A percentile compares a stretch with the other conserved stretches of the same genome.
These are phyloP conservation scores for Dryas integrifolia DNA, from an alignment of 331 rosid species.

Conservation along the genomic window DNA sequence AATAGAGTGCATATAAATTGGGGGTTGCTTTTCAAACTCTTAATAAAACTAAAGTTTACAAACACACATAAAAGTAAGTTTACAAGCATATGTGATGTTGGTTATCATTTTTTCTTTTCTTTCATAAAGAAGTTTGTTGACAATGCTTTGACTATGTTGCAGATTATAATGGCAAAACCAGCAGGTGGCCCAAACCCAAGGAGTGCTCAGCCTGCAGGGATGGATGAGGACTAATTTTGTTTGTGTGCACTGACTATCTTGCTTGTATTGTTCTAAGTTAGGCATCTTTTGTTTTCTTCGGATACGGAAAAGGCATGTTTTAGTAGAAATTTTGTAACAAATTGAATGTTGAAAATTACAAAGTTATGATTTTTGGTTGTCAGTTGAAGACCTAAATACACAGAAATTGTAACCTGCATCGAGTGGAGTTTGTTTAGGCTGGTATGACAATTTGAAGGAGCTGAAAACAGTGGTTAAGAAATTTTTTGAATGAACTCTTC, in stretches of 20 bases:
- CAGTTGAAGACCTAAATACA: neutral
- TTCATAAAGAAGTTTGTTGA: neutral
- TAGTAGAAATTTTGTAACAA: neutral
- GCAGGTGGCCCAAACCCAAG: slow-evolving; percentile 87
- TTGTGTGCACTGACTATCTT: neutral
- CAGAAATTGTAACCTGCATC: neutral
- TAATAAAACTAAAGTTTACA: neutral
- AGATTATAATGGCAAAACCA: slow-evolving; percentile 94
- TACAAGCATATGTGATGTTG: neutral
- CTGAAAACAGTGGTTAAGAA: neutral
- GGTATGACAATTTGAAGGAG: neutral
- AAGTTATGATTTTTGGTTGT: neutral
- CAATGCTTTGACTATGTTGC: slow-evolving; percentile 22
- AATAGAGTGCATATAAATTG: too few relatives aligned
- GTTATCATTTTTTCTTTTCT: neutral
- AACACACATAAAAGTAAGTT: neutral
- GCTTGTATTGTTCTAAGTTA: slow-evolving; percentile 24
- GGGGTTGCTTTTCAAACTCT: neutral
- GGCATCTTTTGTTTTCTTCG: slow-evolving; percentile 29
- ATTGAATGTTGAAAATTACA: neutral
- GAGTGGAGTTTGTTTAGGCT: neutral
- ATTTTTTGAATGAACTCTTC: neutral
- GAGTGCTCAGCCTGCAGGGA: slow-evolving; percentile 67
- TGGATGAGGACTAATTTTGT: slow-evolving; percentile 71
- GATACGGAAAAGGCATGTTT: slow-evolving; percentile 12